Base-by-base conservation (phyloP, 2,329 filamentous ascomycete species). In the Clonostachys rhizophaga region DNA sequence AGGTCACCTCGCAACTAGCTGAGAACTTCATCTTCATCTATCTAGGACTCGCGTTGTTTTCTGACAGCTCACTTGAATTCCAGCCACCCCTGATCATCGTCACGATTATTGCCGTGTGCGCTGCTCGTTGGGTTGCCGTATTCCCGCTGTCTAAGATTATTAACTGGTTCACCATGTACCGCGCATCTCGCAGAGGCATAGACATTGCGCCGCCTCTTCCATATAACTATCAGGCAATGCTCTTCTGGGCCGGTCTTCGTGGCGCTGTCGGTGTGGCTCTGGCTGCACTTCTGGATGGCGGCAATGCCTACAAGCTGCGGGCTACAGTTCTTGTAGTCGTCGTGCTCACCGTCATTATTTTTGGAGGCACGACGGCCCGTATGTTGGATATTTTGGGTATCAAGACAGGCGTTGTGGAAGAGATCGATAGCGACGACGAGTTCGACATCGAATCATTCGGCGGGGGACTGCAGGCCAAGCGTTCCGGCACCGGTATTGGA, bases 21-120 rank as follows among this genome's bases (percentile, higher is more conserved):
- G 94, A 99, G 70, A 99, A 99, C 67, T 99, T 99, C 64, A 99
- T 99, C 67, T 99, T 99, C 72, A 99, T 99, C 66, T 99, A 99
- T 62, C 82, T 99, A 0, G 94, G 94, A 6, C 76, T 99, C 4
- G 95, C 94, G 1, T 78, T 99, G 30, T 97, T 99, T 65, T 96
- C 94, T 4, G 91, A 97, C 58, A 84, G 84, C 45, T 83, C 89
- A 44, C 76, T 96, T 20, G 83, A 89, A 50, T 99, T 95, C 70
- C 95, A 96, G 61, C 94, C 94, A 1, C 82, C 96, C 4, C 89
- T 99, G 59, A 97, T 97, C 58, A 87, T 99, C 47, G 84, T 99
- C 55, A 92, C 92, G 0, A 85, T 96, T 5, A 72, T 92, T 43
- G 91, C 94, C 5, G 96, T 99, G 45, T 97, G 92, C 58, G 84